These are phyloP conservation scores for Alloteropsis semialata DNA, from an alignment of 176 grass and related monocot species.

Conservation along the genomic window DNA sequence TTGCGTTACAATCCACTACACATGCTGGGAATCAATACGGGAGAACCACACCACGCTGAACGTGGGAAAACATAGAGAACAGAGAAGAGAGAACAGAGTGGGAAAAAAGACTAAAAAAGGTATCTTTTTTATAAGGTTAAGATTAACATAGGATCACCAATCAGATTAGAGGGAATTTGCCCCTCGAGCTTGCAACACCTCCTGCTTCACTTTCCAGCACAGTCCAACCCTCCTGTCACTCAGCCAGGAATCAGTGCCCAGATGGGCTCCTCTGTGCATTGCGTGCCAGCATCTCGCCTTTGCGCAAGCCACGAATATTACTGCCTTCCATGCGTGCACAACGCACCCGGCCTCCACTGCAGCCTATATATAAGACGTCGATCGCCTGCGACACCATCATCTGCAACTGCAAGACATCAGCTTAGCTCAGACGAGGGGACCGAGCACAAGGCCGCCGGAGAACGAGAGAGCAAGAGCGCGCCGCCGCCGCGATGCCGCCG, in stretches of 20 bases:
- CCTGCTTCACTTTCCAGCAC: constrained; percentile 32
- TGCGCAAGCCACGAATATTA: constrained; percentile 51
- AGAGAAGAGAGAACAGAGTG: background rate
- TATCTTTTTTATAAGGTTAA: background rate
- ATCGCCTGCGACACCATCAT: background rate
- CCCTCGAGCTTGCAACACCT: background rate
- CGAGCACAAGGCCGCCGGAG: background rate
- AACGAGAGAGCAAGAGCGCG: background rate
- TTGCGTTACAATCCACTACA: background rate
- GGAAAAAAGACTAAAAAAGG: background rate
- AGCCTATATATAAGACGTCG: background rate
- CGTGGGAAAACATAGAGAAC: background rate
- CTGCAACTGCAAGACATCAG: background rate
- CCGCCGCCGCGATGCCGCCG: background rate
- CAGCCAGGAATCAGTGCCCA: constrained; percentile 7
- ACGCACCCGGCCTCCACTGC: background rate
- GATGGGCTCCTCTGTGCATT: background rate
- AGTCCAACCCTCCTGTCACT: background rate
- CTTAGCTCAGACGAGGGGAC: background rate
- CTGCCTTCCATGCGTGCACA: constrained; percentile 27
- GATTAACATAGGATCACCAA: background rate
- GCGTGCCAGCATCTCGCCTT: constrained; percentile 27
- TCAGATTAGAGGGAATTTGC: background rate
- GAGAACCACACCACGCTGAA: background rate
- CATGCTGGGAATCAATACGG: background rate